A percentile compares a stretch with the other conserved stretches of the same genome.
Evolutionary conservation across 2,329 filamentous ascomycete species (phyloP).

Genomic region (Talaromyces sp.): DNA sequence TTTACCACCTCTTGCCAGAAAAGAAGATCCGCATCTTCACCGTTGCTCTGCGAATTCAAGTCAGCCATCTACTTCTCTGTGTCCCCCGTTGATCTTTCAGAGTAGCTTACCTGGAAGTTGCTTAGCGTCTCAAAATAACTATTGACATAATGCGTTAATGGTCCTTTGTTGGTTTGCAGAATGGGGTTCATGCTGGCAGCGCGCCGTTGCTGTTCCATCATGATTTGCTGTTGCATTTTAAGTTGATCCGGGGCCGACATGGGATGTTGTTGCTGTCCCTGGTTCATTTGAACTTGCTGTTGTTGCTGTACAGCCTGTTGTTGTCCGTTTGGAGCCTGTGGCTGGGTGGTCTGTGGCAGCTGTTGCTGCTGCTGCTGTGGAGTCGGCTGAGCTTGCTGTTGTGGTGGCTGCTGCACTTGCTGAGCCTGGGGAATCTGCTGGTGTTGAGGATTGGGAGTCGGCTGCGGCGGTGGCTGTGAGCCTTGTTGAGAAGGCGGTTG

Average conservation of each 20-base stretch:
- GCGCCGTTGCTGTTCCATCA: constrained; percentile 29
- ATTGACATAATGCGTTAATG: constrained; percentile 48
- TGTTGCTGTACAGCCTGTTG: constrained; percentile 19
- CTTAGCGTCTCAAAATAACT: constrained; percentile 53
- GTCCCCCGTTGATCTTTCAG: background rate
- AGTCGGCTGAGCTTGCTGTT: constrained; percentile 16
- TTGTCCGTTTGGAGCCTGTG: constrained; percentile 21
- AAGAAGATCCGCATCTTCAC: constrained; percentile 60
- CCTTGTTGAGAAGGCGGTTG: constrained; percentile 29
- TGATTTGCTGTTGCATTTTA: constrained; percentile 36
- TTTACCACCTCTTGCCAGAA: constrained; percentile 78
- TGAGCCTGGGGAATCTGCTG: constrained; percentile 30
- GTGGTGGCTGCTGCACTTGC: constrained; percentile 23
- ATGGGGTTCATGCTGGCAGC: constrained; percentile 22
- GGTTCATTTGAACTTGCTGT: constrained; percentile 13
- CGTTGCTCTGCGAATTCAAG: constrained; percentile 41
- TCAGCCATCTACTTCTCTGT: constrained; percentile 7
- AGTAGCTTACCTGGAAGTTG: constrained; percentile 49
- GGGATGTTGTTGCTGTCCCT: constrained; percentile 27
- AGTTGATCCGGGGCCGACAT: constrained; percentile 36
- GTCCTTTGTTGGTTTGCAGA: constrained; percentile 23
- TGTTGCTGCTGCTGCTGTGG: constrained; percentile 1
- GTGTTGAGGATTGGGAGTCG: constrained; percentile 34
- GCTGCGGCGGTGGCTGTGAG: constrained; percentile 30
- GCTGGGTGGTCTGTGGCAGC: constrained; percentile 16